Evolutionary conservation across 1,284 basidiomycete species (phyloP).

Genomic region (Cryptococcus sp.): DNA sequence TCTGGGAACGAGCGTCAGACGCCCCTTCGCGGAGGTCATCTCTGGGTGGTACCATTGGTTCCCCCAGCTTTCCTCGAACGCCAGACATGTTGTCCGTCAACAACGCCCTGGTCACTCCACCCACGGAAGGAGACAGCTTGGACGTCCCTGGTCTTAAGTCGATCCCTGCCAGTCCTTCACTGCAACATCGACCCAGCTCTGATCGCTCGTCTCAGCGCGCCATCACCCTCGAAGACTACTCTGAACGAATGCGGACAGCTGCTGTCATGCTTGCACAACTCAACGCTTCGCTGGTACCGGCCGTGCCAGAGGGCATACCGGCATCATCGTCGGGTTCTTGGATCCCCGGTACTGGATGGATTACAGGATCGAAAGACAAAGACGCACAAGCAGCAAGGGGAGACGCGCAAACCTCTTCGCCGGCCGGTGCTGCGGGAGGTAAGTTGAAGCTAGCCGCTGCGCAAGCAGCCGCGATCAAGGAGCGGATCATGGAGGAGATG

Average conservation of each 20-base stretch:
- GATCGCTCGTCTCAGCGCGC: constrained; percentile 35
- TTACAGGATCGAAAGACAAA: constrained; percentile 49
- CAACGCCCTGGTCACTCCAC: constrained; percentile 1
- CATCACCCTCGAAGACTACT: constrained; percentile 84
- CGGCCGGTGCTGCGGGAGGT: constrained; percentile 45
- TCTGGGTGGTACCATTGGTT: constrained; percentile 7
- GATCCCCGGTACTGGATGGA: constrained; percentile 68
- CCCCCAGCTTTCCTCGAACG: constrained; percentile 14
- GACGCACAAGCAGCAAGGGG: not conserved
- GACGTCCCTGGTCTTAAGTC: constrained; percentile 9
- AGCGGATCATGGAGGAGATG: constrained; percentile 99
- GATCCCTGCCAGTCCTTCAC: constrained; percentile 12
- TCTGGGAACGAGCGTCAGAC: constrained; percentile 60
- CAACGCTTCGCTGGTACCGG: constrained; percentile 73
- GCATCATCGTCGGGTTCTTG: constrained; percentile 55
- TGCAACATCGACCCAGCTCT: constrained; percentile 14
- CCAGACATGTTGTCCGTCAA: constrained; percentile 14
- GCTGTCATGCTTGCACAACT: constrained; percentile 98
- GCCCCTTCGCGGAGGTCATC: constrained; percentile 28
- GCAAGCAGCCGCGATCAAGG: constrained; percentile 86
- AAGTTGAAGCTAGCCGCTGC: constrained; percentile 70
- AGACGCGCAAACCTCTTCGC: not conserved
- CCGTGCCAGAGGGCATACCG: constrained; percentile 45
- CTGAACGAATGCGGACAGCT: constrained; percentile 95
- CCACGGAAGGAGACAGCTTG: constrained; percentile 4